Evolutionary conservation across 768 basidiomycete species (phyloP), one percentile per base, ranked within the genome.

Genomic region (Auricularia cornea): DNA sequence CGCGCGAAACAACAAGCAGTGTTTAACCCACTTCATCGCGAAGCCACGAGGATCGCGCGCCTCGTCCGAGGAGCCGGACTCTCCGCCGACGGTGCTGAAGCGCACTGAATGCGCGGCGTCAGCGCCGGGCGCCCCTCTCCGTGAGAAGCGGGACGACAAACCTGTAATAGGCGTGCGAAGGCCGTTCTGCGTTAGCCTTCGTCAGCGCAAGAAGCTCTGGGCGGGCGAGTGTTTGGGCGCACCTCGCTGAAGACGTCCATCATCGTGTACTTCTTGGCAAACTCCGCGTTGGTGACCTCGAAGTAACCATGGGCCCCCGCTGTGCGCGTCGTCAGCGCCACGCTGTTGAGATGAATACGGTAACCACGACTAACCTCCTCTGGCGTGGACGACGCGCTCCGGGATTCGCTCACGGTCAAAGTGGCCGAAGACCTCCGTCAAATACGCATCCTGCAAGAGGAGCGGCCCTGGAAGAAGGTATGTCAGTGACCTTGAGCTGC

Each of bases 401-500:
- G 54, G 96, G 70, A 98, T 96, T 73, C 96, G 89, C 76, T 97
- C 94, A 64, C 92, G 87, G 74, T 92, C 91, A 70, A 95, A 94
- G 79, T 96, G 94, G 18, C 92, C 87, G 66, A 98, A 85, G 59
- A 89, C 26, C 54, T 57, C 54, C 8, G 54, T 57, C 26, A 57
- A 20, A 29, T 57, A 57, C 8, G 54, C 29, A 26, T 57, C 54
- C 54, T 57, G 54, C 26, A 57, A 26, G 26, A 57, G 26, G 5
- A 57, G 54, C 4, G 54, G 54, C 16, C 54, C 54, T 57, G 28
- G 10, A 57, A 6, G 12, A 57, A 57, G 30, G 54, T 26, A 28
- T 6, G 29, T 6, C 35, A 38, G 51, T 52, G 20, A 10, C 51
- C 11, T 52, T 20, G 44, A 14, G 23, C 54, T n/a, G 30, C 10